Evolutionary conservation across 2,329 filamentous ascomycete species (phyloP).

Genomic region (Fusarium cicatricum): DNA sequence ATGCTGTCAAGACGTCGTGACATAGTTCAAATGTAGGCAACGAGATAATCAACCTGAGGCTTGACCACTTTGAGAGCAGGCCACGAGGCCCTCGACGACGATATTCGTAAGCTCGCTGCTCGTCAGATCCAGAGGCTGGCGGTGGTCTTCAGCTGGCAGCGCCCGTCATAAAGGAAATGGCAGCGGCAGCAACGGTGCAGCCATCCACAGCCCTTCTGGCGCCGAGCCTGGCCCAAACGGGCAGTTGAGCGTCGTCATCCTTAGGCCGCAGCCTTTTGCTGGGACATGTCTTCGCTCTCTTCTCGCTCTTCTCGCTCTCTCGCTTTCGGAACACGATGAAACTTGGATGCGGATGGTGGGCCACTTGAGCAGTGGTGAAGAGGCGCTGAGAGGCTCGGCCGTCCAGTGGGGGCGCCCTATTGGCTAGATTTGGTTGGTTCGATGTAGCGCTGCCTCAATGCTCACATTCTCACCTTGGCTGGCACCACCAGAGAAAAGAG

Average conservation of each 20-base stretch:
- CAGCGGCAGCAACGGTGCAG: slow-evolving; percentile 11
- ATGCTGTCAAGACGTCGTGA: slow-evolving; percentile 13
- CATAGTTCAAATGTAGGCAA: slow-evolving; percentile 16
- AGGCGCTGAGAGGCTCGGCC: slow-evolving; percentile 27
- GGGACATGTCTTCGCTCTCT: slow-evolving; percentile 11
- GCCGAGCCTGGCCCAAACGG: slow-evolving; percentile 34
- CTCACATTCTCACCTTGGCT: no score
- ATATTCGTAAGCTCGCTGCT: slow-evolving; percentile 36
- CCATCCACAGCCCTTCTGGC: slow-evolving; percentile 33
- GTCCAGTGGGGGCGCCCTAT: neutral
- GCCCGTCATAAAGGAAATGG: slow-evolving; percentile 2
- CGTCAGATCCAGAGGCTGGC: slow-evolving; percentile 21
- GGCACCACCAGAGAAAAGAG: slow-evolving; percentile 40
- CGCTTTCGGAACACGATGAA: slow-evolving; percentile 13
- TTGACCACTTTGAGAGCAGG: slow-evolving; percentile 40
- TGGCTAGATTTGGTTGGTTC: slow-evolving; percentile 20
- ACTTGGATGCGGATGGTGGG: slow-evolving; percentile 17
- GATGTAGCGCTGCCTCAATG: slow-evolving; percentile 29
- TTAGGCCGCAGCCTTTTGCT: slow-evolving; percentile 38
- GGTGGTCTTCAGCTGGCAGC: slow-evolving; percentile 17
- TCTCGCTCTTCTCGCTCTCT: slow-evolving; percentile 11
- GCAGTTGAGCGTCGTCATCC: slow-evolving; percentile 45
- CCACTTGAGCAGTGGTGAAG: slow-evolving; percentile 5
- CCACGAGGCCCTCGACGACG: slow-evolving; percentile 34
- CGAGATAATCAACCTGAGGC: slow-evolving; percentile 35